A percentile compares a stretch with the other conserved stretches of the same genome.
phyloP scores from a whole-genome alignment of 1,139 yeast species.

The Blastobotrys apis region DNA sequence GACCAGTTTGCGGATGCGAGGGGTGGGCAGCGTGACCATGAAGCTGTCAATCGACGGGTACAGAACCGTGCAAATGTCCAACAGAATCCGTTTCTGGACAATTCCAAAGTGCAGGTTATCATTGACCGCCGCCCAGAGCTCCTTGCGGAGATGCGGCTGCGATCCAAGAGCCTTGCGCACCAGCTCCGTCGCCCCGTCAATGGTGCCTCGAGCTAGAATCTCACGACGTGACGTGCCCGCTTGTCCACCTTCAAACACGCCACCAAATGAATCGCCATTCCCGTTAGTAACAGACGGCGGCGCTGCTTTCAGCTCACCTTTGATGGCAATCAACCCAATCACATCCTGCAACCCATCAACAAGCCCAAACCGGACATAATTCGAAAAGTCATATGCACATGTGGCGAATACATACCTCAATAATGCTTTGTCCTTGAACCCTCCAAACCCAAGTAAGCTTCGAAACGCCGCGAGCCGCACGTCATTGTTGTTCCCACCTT shows the following conservation, averaged over 20 bases:
- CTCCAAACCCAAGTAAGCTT: slow-evolving; percentile 70
- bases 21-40: slow-evolving; percentile 58
- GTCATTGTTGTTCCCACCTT: slow-evolving; percentile 46
- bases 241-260: slow-evolving; percentile 19
- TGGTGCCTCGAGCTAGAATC: slow-evolving; percentile 42
- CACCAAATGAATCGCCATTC: slow-evolving; percentile 15
- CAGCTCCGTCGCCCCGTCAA: slow-evolving; percentile 61
- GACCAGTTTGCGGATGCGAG: slow-evolving; percentile 62
- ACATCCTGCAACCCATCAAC: slow-evolving; percentile 47
- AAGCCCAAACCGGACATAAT: slow-evolving; percentile 49
- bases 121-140: slow-evolving; percentile 70
- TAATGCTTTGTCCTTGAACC: slow-evolving; percentile 58
- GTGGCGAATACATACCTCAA: slow-evolving; percentile 59
- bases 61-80: slow-evolving; percentile 62
- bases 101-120: slow-evolving; percentile 45
- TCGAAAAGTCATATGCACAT: slow-evolving; percentile 53
- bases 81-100: slow-evolving; percentile 56
- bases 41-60: slow-evolving; percentile 61
- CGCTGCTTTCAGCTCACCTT: slow-evolving; percentile 40
- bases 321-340: slow-evolving; percentile 64
- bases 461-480: slow-evolving; percentile 66
- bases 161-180: slow-evolving; percentile 56
- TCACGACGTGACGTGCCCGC: slow-evolving; percentile 41
- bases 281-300: neutral
- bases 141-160: slow-evolving; percentile 57